phyloP scores from a whole-genome alignment of 495 filamentous ascomycete genomes.

The Beverwykella pulmonaria region DNA sequence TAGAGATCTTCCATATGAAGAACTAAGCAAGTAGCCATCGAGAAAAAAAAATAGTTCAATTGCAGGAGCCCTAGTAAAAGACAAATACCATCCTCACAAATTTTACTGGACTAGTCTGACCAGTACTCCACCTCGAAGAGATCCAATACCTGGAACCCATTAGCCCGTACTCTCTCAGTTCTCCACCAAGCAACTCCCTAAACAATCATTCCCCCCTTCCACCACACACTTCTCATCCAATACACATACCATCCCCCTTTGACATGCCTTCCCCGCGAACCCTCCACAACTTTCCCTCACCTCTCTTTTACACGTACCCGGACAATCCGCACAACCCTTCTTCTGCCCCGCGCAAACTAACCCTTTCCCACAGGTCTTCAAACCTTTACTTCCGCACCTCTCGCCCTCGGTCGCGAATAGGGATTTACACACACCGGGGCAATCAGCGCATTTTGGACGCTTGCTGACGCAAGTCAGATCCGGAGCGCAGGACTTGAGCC shows the following conservation, averaged over 20 bases:
- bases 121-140: too few relatives aligned
- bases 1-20: too few relatives aligned
- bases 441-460: not conserved
- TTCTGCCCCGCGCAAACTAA: not conserved
- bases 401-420: not conserved
- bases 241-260: not conserved
- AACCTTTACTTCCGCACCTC: not conserved
- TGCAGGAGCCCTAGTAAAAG: too few relatives aligned
- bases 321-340: too few relatives aligned
- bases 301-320: too few relatives aligned
- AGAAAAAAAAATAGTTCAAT: too few relatives aligned
- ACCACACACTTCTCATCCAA: not conserved
- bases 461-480: not conserved
- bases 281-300: not conserved
- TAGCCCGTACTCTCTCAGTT: too few relatives aligned
- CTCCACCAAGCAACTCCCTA: not conserved
- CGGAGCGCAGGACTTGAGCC: not conserved
- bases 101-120: too few relatives aligned
- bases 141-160: too few relatives aligned
- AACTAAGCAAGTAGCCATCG: too few relatives aligned
- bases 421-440: not conserved
- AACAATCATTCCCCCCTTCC: not conserved
- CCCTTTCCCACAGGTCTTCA: not conserved
- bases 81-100: too few relatives aligned
- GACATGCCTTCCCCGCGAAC: not conserved